A percentile compares a stretch with the other conserved stretches of the same genome.
Conservation (phyloP, 129 eudicot species). For the Flaveria brownii region DNA sequence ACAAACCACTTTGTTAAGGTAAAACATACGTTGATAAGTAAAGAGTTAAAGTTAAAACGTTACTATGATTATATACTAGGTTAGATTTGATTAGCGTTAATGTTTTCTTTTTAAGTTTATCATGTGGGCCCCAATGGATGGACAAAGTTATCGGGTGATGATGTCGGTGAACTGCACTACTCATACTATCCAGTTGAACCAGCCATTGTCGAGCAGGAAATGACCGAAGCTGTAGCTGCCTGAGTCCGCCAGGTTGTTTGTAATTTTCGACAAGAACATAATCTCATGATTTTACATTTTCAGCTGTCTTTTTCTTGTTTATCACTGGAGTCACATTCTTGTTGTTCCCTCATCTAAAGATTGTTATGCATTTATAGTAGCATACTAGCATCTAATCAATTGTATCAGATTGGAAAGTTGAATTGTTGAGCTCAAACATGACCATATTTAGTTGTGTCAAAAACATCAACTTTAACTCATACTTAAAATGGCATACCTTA, state of each 20-base stretch:
- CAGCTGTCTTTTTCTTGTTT: background rate
- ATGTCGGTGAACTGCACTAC: slow-evolving; percentile 93
- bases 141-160: slow-evolving; percentile 93
- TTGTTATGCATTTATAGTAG: background rate
- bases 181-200: slow-evolving; percentile 77
- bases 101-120: slow-evolving; percentile 56
- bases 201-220: slow-evolving; percentile 75
- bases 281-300: slow-evolving; percentile 16
- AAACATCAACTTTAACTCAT: background rate
- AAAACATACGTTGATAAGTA: background rate
- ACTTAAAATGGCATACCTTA: background rate
- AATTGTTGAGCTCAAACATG: too few species aligned
- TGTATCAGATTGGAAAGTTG: too few species aligned
- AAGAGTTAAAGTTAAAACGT: too few species aligned
- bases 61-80: background rate
- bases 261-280: background rate
- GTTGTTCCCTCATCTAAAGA: background rate
- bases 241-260: slow-evolving; percentile 27
- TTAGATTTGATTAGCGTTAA: background rate
- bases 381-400: too few species aligned
- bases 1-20: background rate
- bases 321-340: background rate
- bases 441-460: too few species aligned
- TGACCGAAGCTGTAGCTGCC: slow-evolving; percentile 66
- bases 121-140: slow-evolving; percentile 95